Percentiles rank a stretch among this genome's conserved stretches.
Conservation (phyloP, 805 yeast genomes). For the Candida railenensis region DNA sequence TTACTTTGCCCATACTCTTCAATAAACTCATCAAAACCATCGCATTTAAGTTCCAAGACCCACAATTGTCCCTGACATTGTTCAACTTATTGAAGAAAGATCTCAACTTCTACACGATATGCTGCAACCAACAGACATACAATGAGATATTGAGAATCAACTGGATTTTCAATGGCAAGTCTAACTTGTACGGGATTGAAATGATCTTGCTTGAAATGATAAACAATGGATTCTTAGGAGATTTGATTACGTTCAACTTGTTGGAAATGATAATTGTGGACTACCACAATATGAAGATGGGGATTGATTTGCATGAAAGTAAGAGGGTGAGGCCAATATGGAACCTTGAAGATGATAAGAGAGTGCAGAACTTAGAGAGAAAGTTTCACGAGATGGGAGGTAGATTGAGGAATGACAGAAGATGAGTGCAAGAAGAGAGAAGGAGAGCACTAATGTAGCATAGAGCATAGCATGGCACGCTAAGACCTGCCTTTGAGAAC, state of each 20-base stretch:
- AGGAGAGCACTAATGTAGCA: too few relatives aligned
- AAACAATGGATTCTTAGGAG: constrained; percentile 41
- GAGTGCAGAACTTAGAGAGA: constrained; percentile 23
- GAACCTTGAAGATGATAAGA: constrained; percentile 35
- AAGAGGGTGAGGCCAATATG: constrained; percentile 30
- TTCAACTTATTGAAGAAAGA: constrained; percentile 36
- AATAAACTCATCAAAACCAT: constrained; percentile 27
- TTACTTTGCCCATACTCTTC: constrained; percentile 36
- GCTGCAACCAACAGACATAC: constrained; percentile 41
- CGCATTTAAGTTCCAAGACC: constrained; percentile 28
- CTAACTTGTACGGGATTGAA: constrained; percentile 34
- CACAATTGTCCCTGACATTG: constrained; percentile 33
- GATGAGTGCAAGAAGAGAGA: too few relatives aligned
- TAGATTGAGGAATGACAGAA: neutral
- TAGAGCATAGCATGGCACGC: too few relatives aligned
- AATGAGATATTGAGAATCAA: constrained; percentile 34
- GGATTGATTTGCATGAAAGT: constrained; percentile 16
- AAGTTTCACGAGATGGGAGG: constrained; percentile 1
- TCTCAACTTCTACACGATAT: constrained; percentile 28
- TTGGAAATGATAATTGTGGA: constrained; percentile 33
- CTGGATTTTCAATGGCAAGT: constrained; percentile 40
- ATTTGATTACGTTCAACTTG: constrained; percentile 32
- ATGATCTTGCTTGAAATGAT: constrained; percentile 35
- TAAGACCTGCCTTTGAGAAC: too few relatives aligned
- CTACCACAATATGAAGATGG: constrained; percentile 32